These are phyloP conservation scores for Paraleonurus japonicus DNA, from an alignment of 257 asterid species.

Conservation along the genomic window DNA sequence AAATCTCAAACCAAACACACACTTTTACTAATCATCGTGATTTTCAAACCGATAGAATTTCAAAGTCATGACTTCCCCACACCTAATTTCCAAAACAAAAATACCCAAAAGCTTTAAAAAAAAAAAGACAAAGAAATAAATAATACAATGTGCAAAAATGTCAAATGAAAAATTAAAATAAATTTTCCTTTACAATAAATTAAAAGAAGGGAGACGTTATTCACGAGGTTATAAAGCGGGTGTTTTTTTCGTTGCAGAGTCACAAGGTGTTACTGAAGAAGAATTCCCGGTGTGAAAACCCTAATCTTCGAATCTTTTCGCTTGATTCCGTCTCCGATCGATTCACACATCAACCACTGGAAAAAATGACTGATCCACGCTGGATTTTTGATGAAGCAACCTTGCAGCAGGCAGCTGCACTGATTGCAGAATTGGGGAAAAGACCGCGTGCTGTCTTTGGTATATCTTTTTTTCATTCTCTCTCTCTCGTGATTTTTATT, in stretches of 20 bases:
- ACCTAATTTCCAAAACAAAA: no score
- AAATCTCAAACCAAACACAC: no score
- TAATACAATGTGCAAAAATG: not conserved
- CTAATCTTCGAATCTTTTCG: not conserved
- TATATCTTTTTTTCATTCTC: constrained; percentile 6
- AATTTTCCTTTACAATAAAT: not conserved
- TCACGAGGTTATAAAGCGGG: not conserved
- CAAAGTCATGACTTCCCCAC: no score
- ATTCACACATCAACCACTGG: no score
- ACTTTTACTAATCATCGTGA: no score
- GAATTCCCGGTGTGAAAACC: not conserved
- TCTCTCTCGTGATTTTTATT: not conserved
- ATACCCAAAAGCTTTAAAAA: no score
- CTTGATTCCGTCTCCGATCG: not conserved
- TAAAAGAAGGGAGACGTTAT: not conserved
- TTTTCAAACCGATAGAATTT: no score
- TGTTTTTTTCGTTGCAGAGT: not conserved
- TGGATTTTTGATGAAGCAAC: no score
- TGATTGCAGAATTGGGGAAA: constrained; percentile 36
- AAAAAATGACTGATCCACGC: no score
- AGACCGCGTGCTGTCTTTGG: constrained; percentile 66
- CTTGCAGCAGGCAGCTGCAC: constrained; percentile 43
- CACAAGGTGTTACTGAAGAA: not conserved
- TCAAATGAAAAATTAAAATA: not conserved
- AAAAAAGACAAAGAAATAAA: not conserved